Evolutionary conservation across 2,329 filamentous ascomycete species (phyloP), one percentile per base, ranked within the genome.

Genomic region (Aureobasidium sp.): DNA sequence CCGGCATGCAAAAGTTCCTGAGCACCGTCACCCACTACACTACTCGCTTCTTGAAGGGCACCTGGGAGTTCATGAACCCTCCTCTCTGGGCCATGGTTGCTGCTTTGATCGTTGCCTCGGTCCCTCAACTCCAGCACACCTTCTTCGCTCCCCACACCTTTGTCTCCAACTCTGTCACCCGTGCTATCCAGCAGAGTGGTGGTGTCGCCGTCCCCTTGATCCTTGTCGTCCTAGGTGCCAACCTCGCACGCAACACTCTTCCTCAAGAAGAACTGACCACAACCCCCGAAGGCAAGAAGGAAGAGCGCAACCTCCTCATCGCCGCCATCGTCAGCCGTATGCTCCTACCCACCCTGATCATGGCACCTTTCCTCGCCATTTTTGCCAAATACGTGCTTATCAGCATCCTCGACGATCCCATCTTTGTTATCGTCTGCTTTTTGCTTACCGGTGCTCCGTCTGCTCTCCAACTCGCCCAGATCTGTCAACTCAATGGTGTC

Each of bases 401-500:
- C 70, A 95, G 90, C 78, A 97, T 99, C 68, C 80, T 99, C 37
- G 94, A 95, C 72, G 94, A 99, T 71, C 94, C 94, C 10, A 99
- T 99, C 69, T 99, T 99, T 74, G 87, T 99, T 67, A 90, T 99
- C 67, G 94, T 99, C 39, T 97, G 92, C 77, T 99, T 97, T 82
- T 80, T 99, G 66, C 88, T 99, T 67, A 93, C 91, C 0, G 94
- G 94, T 39, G 94, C 94, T 3, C 94, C 94, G 6, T 95, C 89
- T 65, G 94, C 94, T 30, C 80, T 99, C 65, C 94, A 99, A 76
- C 79, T 99, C 70, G 93, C 94, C 7, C 94, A 99, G 77, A 99
- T 99, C 64, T 99, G 94, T 77, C 94, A 97, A 81, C 89, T 97
- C 77, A 99, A 99, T 75, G 88, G 88, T 65, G 94, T 99, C 10